Evolutionary conservation across 1,284 basidiomycete species (phyloP), one percentile per base, ranked within the genome.

Genomic region (Rhodotorula sp.): DNA sequence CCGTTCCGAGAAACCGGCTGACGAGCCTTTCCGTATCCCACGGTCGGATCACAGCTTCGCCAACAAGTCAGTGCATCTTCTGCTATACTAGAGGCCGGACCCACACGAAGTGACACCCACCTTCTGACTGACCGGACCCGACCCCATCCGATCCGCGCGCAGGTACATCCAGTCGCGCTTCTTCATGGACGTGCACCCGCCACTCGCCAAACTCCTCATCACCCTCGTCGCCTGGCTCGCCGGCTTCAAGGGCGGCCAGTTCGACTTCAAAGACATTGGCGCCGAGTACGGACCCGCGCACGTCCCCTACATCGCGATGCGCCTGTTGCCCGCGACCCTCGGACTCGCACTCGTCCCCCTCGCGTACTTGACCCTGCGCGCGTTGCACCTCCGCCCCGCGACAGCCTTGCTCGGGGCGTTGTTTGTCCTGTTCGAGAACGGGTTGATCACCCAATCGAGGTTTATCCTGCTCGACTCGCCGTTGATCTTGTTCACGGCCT

Each of bases 401-500:
- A 92, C 95, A 43, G 90, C 95, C 69, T 86, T 95, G 72, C 87
- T 99, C 70, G 93, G 92, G 47, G 87, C 93, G 26, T 84, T 95
- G 71, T 89, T 99, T 80, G 85, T 99, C 82, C 93, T 90, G 0
- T 98, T 99, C 81, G 97, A 99, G 83, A 99, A 99, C 80, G 94
- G 91, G 19, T 84, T 98, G 75, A 86, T 95, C 79, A 95, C 95
- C 18, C 97, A 99, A 82, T 97, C 94, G 14, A 88, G 95, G 10
- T 89, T 94, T 77, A 98, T 99, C 81, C 89, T 99, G 62, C 90
- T 99, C 80, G 95, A 99, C 83, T 95, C 95, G 6, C 94, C 93
- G 50, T 87, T 99, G 75, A 87, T 99, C 79, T 98, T 99, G 85
- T 99, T 99, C 84, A 98, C 95, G 52, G 92, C 92, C 0, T 87